Base-by-base conservation (phyloP, 768 basidiomycete species). In the Rhodocollybia butyracea region DNA sequence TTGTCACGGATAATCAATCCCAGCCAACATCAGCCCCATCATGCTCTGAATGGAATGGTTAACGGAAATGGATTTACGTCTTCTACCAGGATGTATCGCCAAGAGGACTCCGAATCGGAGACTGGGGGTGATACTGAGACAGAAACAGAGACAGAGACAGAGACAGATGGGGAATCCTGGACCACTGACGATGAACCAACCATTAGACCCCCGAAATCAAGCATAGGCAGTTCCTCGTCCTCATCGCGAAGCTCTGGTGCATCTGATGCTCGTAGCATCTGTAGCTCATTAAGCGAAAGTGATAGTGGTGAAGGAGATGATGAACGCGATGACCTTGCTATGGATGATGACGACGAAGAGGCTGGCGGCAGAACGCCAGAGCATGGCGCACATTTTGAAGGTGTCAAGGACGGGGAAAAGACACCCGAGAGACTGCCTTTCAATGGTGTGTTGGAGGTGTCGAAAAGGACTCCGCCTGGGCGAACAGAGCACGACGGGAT, bases 101-200 rank as follows among this genome's bases (percentile, higher is more conserved):
- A 30, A 21, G 51, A 42, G 27, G 51, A 53, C 24, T 53, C 51
- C 15, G 69, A 72, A 21, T 65, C 69, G 2, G 74, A 73, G 32
- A 69, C 72, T 32, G 76, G 74, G 5, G 52, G 34, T 21, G 53
- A 34, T 34, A 58, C 66, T 1, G 66, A 68, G 22, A 55, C 61
- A 21, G 60, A 62, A 29, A 43, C 51, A 0, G 64, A 65, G 36
- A 65, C 66, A 1, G 75, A 72, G 58, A 68, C 66, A 3, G 71
- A 71, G 42, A 65, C 66, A 2, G 76, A 76, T 54, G 71, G 71
- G 1, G 77, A 76, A 27, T 71, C 74, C 34, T 79, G 77, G 56
- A 84, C 81, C 52, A 89, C 88, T 22, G 88, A 89, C 56, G 88
- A 90, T 57, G 88, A 90, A 66, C 88, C 88, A n/a, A 90, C 88